Evolutionary conservation across 2,329 filamentous ascomycete genomes (phyloP).

Genomic region (Stachybotrys chlorohalonatus): DNA sequence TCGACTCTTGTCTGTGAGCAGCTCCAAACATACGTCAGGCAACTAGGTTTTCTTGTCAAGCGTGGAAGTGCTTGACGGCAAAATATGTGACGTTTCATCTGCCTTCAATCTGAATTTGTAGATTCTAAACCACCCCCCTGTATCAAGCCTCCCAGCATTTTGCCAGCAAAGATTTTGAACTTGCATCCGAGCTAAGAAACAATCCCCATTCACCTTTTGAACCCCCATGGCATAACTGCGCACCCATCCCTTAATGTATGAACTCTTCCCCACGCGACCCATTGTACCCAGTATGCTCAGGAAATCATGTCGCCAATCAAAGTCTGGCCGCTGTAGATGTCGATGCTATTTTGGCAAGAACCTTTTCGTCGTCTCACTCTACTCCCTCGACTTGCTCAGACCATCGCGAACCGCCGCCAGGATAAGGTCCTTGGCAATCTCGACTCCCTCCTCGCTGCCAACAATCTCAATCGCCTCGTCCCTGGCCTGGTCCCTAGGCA

Average conservation of each 20-base stretch:
- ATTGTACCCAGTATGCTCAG: not conserved
- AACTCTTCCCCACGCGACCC: not conserved
- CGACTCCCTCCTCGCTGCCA: slow-evolving; percentile 69
- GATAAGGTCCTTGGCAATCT: slow-evolving; percentile 83
- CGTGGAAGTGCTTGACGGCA: too few relatives aligned
- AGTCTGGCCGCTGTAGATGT: not conserved
- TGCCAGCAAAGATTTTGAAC: not conserved
- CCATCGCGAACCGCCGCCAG: slow-evolving; percentile 69
- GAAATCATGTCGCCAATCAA: not conserved
- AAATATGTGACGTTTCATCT: too few relatives aligned
- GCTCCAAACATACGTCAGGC: too few relatives aligned
- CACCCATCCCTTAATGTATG: not conserved
- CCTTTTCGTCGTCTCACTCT: slow-evolving; percentile 13
- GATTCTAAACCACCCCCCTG: not conserved
- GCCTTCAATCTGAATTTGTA: not conserved
- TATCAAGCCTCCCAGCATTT: not conserved
- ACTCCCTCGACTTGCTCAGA: slow-evolving; percentile 23
- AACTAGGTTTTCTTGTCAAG: too few relatives aligned
- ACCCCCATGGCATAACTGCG: not conserved
- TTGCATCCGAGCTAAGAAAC: not conserved
- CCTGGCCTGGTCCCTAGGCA: slow-evolving; percentile 68
- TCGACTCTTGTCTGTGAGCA: too few relatives aligned
- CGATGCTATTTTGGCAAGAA: not conserved
- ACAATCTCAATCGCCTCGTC: slow-evolving; percentile 85
- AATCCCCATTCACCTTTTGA: not conserved